Percentiles rank a stretch among this genome's conserved stretches.
These are phyloP conservation scores for Beauveria rudraprayagi DNA, from an alignment of 2,329 filamentous ascomycete species.

Conservation along the genomic window DNA sequence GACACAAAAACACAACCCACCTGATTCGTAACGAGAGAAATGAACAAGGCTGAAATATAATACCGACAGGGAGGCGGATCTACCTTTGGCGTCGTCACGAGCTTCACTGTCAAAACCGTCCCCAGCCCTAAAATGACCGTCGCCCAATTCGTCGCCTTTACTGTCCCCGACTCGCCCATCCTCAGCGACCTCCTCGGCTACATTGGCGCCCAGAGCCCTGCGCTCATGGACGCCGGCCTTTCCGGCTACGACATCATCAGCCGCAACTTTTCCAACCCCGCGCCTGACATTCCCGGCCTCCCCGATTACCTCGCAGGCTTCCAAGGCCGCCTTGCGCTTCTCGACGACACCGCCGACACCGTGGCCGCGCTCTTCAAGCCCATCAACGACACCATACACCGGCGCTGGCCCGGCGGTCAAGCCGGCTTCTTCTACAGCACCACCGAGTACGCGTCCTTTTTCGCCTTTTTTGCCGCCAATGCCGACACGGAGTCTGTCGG, in stretches of 20 bases:
- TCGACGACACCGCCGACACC: slow-evolving; percentile 24
- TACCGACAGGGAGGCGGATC: slow-evolving; percentile 44
- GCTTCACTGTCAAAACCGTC: slow-evolving; percentile 46
- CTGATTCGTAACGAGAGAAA: no score
- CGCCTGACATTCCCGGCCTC: slow-evolving; percentile 23
- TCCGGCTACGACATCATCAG: slow-evolving; percentile 41
- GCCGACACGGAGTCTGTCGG: slow-evolving; percentile 30
- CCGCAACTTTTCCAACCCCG: slow-evolving; percentile 23
- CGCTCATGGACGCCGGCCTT: slow-evolving; percentile 36
- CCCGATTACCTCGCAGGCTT: slow-evolving; percentile 28
- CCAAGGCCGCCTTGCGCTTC: slow-evolving; percentile 25
- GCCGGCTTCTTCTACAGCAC: slow-evolving; percentile 14
- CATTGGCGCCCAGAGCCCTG: slow-evolving; percentile 26
- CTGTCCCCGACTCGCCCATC: slow-evolving; percentile 23
- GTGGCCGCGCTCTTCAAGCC: slow-evolving; percentile 23
- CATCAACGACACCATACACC: slow-evolving; percentile 29
- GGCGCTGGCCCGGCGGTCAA: slow-evolving; percentile 26
- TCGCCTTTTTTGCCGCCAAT: slow-evolving; percentile 29
- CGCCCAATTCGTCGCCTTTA: slow-evolving; percentile 17
- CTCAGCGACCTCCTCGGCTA: slow-evolving; percentile 41
- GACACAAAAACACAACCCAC: no score
- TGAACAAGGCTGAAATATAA: no score
- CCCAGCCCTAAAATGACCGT: slow-evolving; percentile 29
- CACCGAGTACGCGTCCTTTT: slow-evolving; percentile 25
- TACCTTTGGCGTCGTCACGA: slow-evolving; percentile 53